Conservation (phyloP, 2,329 filamentous ascomycete genomes). For the Endocalyx cinctus region DNA sequence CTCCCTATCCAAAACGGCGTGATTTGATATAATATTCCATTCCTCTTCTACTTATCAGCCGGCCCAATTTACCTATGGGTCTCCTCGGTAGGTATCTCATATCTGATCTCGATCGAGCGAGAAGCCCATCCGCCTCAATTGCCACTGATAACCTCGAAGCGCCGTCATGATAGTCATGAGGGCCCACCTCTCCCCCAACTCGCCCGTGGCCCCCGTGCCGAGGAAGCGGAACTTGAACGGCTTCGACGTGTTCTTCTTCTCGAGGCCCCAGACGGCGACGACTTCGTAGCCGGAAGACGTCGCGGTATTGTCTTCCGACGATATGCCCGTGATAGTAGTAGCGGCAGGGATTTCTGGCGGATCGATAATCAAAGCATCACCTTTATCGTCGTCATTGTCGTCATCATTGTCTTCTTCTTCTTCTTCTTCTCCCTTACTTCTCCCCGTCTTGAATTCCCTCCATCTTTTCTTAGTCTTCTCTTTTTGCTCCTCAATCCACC, state of each 20-base stretch:
- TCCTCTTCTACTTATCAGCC: too few species aligned
- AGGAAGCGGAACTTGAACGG: constrained; percentile 30
- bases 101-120: too few species aligned
- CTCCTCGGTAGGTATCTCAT: too few species aligned
- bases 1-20: too few species aligned
- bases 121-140: neutral
- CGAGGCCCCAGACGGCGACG: constrained; percentile 30
- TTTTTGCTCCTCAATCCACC: neutral
- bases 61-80: too few species aligned
- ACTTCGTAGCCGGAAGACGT: constrained; percentile 29
- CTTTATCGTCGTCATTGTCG: too few species aligned
- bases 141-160: constrained; percentile 18
- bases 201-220: constrained; percentile 30
- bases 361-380: too few species aligned
- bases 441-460: neutral
- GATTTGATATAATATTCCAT: too few species aligned
- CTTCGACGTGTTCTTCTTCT: constrained; percentile 27
- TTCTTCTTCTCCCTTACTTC: constrained; percentile 1
- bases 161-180: constrained; percentile 34
- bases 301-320: too few species aligned
- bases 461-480: neutral
- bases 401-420: too few species aligned
- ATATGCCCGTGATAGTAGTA: too few species aligned
- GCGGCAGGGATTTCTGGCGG: too few species aligned
- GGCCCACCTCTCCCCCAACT: constrained; percentile 34